A percentile compares a stretch with the other conserved stretches of the same genome.
Conservation (phyloP, 768 basidiomycete genomes). For the Russula vinacea region DNA sequence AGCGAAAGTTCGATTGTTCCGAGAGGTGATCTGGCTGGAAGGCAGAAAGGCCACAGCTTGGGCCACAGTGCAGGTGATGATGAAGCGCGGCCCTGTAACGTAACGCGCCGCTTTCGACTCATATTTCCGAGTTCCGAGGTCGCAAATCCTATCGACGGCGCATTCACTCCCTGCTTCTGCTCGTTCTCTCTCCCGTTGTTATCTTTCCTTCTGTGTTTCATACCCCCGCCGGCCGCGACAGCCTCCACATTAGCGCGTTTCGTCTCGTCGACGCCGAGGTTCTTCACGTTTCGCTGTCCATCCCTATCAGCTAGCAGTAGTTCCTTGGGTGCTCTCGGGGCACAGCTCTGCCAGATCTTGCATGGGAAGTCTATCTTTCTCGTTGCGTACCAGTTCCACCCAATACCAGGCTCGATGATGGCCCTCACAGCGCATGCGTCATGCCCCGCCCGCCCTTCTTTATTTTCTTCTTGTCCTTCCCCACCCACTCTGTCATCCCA, state of each 20-base stretch:
- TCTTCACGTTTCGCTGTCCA: not conserved
- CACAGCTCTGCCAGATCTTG: conserved; percentile 7
- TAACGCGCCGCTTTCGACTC: not conserved
- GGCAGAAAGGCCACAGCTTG: too few relatives aligned
- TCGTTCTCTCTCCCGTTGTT: not conserved
- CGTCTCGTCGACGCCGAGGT: conserved; percentile 8
- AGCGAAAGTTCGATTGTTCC: too few relatives aligned
- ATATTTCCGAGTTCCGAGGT: not conserved
- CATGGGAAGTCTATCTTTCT: conserved; percentile 15
- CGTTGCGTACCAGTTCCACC: conserved; percentile 23
- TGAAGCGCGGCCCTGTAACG: too few relatives aligned
- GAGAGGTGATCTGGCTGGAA: too few relatives aligned
- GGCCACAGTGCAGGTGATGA: too few relatives aligned
- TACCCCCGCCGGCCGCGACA: not conserved
- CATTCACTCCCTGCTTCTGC: not conserved
- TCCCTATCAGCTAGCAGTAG: not conserved
- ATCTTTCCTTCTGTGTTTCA: not conserved
- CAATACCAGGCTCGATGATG: not conserved
- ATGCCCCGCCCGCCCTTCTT: conserved; percentile 7
- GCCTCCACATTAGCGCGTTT: not conserved
- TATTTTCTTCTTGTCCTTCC: conserved; percentile 14
- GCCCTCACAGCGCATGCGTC: not conserved
- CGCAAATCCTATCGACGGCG: not conserved
- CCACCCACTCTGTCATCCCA: conserved; percentile 20
- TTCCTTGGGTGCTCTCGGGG: not conserved